Conservation (phyloP, 2,329 filamentous ascomycete species). For the Pseudogymnoascus pannorum region DNA sequence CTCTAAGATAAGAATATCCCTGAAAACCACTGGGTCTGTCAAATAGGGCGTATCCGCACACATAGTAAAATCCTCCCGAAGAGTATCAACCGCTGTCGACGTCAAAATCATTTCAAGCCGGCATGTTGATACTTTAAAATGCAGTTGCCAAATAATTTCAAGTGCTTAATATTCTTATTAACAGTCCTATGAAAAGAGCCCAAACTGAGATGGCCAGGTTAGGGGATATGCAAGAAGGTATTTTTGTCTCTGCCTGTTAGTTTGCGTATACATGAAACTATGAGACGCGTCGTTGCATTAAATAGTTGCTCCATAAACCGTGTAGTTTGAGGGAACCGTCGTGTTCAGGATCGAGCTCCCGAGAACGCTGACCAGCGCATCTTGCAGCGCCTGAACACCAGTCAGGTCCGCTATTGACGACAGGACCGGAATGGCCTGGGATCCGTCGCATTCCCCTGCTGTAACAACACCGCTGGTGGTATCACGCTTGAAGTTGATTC, state of each 20-base stretch:
- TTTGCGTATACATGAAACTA: no score
- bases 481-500: constrained; percentile 15
- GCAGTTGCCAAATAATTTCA: no score
- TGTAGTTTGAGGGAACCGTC: constrained; percentile 14
- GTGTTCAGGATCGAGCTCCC: constrained; percentile 12
- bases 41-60: background rate
- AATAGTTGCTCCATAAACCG: background rate
- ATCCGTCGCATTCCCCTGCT: constrained; percentile 15
- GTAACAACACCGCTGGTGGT: background rate
- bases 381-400: constrained; percentile 9
- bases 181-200: no score
- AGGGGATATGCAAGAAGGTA: no score
- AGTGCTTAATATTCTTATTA: no score
- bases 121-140: background rate
- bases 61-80: background rate
- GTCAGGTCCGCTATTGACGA: constrained; percentile 3
- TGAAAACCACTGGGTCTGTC: background rate
- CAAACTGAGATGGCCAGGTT: no score
- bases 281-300: no score
- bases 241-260: no score
- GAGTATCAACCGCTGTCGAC: no score
- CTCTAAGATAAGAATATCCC: background rate
- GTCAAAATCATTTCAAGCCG: background rate
- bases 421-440: constrained; percentile 14
- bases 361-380: constrained; percentile 5